Base-by-base conservation (phyloP, 2,329 filamentous ascomycete genomes). In the Alternaria panax region DNA sequence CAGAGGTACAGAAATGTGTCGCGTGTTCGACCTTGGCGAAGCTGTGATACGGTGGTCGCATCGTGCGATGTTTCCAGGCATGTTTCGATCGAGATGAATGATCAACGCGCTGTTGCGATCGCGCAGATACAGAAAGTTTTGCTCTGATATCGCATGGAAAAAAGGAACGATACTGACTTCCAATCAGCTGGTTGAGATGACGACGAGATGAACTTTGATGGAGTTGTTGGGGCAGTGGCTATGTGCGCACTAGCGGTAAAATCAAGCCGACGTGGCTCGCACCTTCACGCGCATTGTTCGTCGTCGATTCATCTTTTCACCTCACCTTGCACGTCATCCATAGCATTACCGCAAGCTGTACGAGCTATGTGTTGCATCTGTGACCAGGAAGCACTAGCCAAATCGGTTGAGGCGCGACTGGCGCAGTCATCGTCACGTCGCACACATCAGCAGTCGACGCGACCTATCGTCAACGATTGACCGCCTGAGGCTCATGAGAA, bases 1-100 rank as follows among this genome's bases (percentile, higher is more conserved):
- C 60, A 6, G 72, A 77, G 28, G 73, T 77, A 47, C 73, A 78
- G 57, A 63, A 64, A 43, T 75, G 74, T 75, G 30, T 65, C 8
- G 60, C 59, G 5, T 50, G 60, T 18, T 42, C 58, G n/a, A 59
- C 63, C 6, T 18, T 69, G 34, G 71, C 69, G 27, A 75, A 72
- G 59, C 45, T 74, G 47, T 74, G 27, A 47, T 20, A 8, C 22
- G 18, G 28, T 24, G 18, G 45, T 9, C 18, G 20, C 18, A 24
- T 47, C 54, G 57, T 11, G 7, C 47, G 6, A 22, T 9, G 7
- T 27, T 8, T 12, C 24, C 7, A 9, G 8, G 24, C 14, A 18
- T 27, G 7, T 51, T 20, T 18, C 47, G 34, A 40, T 51, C n/a
- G 32, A 16, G 20, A 7, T 24, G 28, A 34, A 48, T n/a, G 45